A percentile compares a stretch with the other conserved stretches of the same genome.
These are phyloP conservation scores for Parascedosporium putredinis DNA, from an alignment of 2,329 filamentous ascomycete genomes.

Conservation along the genomic window DNA sequence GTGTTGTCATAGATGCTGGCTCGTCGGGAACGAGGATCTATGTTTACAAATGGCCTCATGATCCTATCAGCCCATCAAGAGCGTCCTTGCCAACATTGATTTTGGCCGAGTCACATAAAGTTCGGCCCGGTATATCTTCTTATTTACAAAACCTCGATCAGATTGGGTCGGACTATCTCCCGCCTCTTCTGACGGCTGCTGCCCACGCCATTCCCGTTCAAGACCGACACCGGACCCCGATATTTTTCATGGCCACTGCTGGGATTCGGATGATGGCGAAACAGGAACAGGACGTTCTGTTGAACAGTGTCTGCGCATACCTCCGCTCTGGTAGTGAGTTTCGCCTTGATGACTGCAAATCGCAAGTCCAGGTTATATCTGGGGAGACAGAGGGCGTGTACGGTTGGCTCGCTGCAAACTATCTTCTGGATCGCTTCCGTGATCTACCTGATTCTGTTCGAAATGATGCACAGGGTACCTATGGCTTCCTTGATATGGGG, in stretches of 20 bases:
- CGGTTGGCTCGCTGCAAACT: constrained; percentile 96
- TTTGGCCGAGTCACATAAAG: constrained; percentile 87
- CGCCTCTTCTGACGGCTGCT: constrained; percentile 71
- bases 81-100: constrained; percentile 62
- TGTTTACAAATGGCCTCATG: constrained; percentile 87
- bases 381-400: constrained; percentile 94
- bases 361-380: constrained; percentile 88
- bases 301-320: constrained; percentile 73
- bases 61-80: constrained; percentile 38
- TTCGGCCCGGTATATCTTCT: constrained; percentile 82
- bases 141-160: constrained; percentile 68
- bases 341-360: constrained; percentile 74
- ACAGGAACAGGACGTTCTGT: constrained; percentile 58
- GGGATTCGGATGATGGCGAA: constrained; percentile 82
- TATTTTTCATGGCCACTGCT: constrained; percentile 92
- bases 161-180: constrained; percentile 74
- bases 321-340: constrained; percentile 72
- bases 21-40: constrained; percentile 94
- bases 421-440: constrained; percentile 78
- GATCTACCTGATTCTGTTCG: constrained; percentile 59
- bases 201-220: constrained; percentile 64
- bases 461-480: constrained; percentile 78
- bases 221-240: constrained; percentile 72
- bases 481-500: constrained; percentile 99
- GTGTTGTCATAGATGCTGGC: constrained; percentile 92